A percentile compares a stretch with the other conserved stretches of the same genome.
phyloP scores from a whole-genome alignment of 192 early-diverging fungal genomes.

The Paraglomus brasilianum region DNA sequence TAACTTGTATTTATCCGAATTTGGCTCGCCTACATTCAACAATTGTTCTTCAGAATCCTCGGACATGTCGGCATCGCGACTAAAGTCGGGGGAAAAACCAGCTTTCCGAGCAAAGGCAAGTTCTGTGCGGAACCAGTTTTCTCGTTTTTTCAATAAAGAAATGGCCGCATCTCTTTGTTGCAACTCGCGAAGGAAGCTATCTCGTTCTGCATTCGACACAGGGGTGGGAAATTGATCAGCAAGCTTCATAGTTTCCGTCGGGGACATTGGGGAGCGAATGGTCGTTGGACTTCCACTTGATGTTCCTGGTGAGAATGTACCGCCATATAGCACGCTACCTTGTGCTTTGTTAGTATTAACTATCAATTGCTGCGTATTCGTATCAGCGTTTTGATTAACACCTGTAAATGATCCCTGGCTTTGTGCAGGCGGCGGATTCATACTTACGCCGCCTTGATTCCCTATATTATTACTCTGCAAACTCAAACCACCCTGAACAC shows the following conservation, averaged over 20 bases:
- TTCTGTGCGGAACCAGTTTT: conserved; percentile 45
- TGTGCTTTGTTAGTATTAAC: no score
- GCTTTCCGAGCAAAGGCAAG: conserved; percentile 38
- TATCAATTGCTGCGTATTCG: no score
- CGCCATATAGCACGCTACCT: not conserved
- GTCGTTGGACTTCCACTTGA: not conserved
- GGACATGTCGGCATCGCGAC: conserved; percentile 8
- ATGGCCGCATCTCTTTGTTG: conserved; percentile 34
- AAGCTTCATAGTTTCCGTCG: not conserved
- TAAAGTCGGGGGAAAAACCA: conserved; percentile 29
- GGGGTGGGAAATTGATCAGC: conserved; percentile 5
- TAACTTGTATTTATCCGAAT: conserved; percentile 49
- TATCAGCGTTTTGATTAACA: no score
- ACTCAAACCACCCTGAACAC: no score
- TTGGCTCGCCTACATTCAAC: conserved; percentile 41
- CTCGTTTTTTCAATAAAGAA: conserved; percentile 38
- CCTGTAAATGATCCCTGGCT: no score
- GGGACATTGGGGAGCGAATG: conserved; percentile 1
- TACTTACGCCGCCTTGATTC: no score
- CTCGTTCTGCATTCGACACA: conserved; percentile 29
- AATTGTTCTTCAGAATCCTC: conserved; percentile 30
- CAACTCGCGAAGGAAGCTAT: conserved; percentile 32
- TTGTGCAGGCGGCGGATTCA: no score
- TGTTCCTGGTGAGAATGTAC: not conserved
- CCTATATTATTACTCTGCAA: no score